phyloP scores from a whole-genome alignment of 306 rosid species.

The Notholithocarpus densiflorus region DNA sequence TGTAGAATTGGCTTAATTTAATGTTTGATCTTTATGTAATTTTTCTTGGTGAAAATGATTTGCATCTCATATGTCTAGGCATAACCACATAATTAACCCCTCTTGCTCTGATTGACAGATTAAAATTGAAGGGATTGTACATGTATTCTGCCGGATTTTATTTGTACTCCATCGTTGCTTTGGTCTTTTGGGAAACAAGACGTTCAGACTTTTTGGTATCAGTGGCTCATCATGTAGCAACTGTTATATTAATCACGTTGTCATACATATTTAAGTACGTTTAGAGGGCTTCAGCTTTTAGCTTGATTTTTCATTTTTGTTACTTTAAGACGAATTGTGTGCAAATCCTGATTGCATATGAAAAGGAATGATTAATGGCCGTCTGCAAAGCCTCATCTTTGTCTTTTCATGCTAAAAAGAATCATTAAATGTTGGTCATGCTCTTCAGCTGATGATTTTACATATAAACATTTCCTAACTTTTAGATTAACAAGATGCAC shows the following conservation, averaged over 20 bases:
- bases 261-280: conserved; percentile 72
- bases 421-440: neutral
- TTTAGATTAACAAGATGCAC: neutral
- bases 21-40: neutral
- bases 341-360: neutral
- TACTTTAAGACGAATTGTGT: too few species aligned
- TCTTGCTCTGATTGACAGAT: conserved; percentile 45
- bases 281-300: conserved; percentile 11
- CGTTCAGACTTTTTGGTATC: conserved; percentile 90
- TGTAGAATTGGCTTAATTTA: neutral
- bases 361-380: neutral
- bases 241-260: conserved; percentile 63
- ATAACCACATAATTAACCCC: neutral
- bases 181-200: conserved; percentile 89
- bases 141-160: conserved; percentile 89
- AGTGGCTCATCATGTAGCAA: conserved; percentile 86
- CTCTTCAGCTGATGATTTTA: neutral
- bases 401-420: neutral
- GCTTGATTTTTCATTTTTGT: conserved; percentile 20
- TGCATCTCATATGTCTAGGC: neutral
- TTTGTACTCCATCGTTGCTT: conserved; percentile 81
- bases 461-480: neutral
- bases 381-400: neutral
- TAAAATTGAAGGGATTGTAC: conserved; percentile 76
- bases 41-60: neutral